Base-by-base conservation (phyloP, 1,284 basidiomycete species). In the Microbotryum silenes-acaulis region DNA sequence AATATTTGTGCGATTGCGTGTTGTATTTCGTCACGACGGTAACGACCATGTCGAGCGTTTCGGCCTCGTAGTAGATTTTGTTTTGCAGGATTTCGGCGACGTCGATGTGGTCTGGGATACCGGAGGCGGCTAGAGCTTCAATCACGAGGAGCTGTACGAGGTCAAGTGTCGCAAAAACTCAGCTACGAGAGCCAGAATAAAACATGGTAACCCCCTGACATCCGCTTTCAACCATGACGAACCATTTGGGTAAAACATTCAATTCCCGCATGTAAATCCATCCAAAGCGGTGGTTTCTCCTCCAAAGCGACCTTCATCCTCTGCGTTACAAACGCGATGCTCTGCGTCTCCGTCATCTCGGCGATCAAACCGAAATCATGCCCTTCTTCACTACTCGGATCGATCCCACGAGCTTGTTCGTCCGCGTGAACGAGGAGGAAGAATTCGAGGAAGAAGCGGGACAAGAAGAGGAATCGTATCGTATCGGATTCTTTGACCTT, bases 401-500 rank as follows among this genome's bases (percentile, higher is more conserved):
- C 59, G 48, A 71, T 63, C 2, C 64, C 68, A 21, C 57, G 51
- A 10, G 25, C 42, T 54, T 69, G 65, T 44, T 73, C 74, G 49
- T 71, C 64, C 27, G 49, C 47, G 50, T 70, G 65, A 18, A 73
- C 48, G 23, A 67, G 64, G 10, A 91, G 79, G 75, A 96, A 92
- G 78, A 88, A 93, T 62, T 91, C 87, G 50, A 96, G 81, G 72
- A 93, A 86, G 85, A 91, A 96, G 65, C 88, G 86, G 2, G 86
- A 82, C 29, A 93, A 80, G 74, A 83, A 90, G 25, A 94, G 80
- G 8, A 91, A 79, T 2, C 92, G 84, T 51, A 92, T 80, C 71
- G 90, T 87, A 74, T 96, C 91, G 67, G 91, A 89, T 71, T 92
- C 89, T 1, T 86, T 86, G 60, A 96, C 85, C 75, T 93, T 93